Conservation (phyloP, 2,329 filamentous ascomycete genomes). For the Claviceps sp. region DNA sequence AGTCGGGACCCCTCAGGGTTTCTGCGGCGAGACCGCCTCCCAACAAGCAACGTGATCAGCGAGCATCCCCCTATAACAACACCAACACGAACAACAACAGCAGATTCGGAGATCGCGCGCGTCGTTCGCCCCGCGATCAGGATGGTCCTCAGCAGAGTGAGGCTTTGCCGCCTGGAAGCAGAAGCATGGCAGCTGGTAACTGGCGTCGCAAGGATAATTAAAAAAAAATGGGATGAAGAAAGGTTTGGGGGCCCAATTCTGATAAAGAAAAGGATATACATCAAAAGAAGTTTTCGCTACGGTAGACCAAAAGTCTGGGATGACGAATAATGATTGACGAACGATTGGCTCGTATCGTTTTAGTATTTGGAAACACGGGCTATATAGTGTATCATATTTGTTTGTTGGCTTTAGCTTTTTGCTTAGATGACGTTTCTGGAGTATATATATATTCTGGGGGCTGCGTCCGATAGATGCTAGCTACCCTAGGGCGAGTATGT, state of each 20-base stretch:
- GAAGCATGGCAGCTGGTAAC: conserved; percentile 4
- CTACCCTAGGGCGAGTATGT: too few species aligned
- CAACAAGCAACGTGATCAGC: conserved; percentile 1
- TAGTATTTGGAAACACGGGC: too few species aligned
- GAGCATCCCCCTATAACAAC: not conserved
- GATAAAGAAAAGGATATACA: not conserved
- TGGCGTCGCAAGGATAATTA: conserved; percentile 4
- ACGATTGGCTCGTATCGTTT: too few species aligned
- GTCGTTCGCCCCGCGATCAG: not conserved
- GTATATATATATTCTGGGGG: too few species aligned
- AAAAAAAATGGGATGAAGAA: not conserved
- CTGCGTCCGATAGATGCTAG: too few species aligned
- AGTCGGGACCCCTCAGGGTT: conserved; percentile 12
- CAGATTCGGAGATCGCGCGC: not conserved
- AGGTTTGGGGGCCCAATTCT: too few species aligned
- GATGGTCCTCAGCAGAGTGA: conserved; percentile 1
- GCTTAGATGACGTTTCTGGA: too few species aligned
- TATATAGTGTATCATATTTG: too few species aligned
- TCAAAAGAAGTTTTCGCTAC: not conserved
- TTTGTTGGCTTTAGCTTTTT: too few species aligned
- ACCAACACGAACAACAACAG: not conserved
- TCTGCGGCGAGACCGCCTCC: conserved; percentile 6
- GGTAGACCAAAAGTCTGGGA: too few species aligned
- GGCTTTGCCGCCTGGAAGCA: not conserved
- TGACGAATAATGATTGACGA: too few species aligned